phyloP scores from a whole-genome alignment of 192 early-diverging fungal species.

The Chytriomyces sp. region DNA sequence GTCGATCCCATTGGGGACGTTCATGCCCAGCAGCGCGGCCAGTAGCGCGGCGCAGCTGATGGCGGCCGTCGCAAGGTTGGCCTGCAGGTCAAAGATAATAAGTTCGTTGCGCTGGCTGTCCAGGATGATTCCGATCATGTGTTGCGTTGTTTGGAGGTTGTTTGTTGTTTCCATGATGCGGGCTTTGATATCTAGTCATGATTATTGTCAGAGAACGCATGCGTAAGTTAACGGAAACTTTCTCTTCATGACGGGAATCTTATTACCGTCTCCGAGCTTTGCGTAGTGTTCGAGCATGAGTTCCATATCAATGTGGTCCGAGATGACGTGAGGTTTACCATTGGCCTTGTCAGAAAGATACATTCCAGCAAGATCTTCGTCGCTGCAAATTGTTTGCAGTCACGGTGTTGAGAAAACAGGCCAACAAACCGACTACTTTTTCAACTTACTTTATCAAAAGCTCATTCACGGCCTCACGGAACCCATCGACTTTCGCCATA shows the following conservation, averaged over 20 bases:
- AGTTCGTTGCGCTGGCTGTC: slow-evolving; percentile 85
- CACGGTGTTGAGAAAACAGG: background rate
- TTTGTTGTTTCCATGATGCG: slow-evolving; percentile 63
- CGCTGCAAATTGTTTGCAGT: slow-evolving; percentile 35
- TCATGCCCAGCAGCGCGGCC: slow-evolving; percentile 88
- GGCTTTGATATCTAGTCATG: slow-evolving; percentile 31
- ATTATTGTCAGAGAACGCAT: background rate
- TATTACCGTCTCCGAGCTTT: slow-evolving; percentile 74
- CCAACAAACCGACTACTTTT: background rate
- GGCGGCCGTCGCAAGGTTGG: slow-evolving; percentile 78
- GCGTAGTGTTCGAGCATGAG: slow-evolving; percentile 88
- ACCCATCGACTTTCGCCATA: slow-evolving; percentile 71
- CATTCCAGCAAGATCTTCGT: slow-evolving; percentile 89
- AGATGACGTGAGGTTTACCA: slow-evolving; percentile 51
- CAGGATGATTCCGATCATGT: slow-evolving; percentile 81
- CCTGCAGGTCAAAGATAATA: slow-evolving; percentile 78
- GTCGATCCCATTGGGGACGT: slow-evolving; percentile 77
- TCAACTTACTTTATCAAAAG: slow-evolving; percentile 61
- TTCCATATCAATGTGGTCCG: slow-evolving; percentile 88
- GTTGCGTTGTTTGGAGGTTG: slow-evolving; percentile 77
- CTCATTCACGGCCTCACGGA: slow-evolving; percentile 78
- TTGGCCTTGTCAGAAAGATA: slow-evolving; percentile 81
- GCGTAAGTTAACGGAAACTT: background rate
- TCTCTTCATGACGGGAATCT: too few relatives aligned
- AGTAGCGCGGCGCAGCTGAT: slow-evolving; percentile 75